A percentile compares a stretch with the other conserved stretches of the same genome.
phyloP scores from a whole-genome alignment of 106 monocot genomes.

The Apostasia ramifera region DNA sequence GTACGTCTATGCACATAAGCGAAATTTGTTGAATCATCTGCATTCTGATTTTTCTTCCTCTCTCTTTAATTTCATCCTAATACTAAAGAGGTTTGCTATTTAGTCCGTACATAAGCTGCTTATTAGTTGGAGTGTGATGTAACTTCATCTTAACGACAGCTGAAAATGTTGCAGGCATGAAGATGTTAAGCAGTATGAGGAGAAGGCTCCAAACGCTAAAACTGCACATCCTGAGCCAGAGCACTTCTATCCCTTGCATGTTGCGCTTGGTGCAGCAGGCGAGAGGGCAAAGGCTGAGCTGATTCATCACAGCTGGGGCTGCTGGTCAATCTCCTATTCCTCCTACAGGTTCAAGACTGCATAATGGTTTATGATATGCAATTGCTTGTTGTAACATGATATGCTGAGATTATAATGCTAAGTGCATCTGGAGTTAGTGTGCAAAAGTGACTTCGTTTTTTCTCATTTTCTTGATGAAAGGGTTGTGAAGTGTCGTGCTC shows the following conservation, averaged over 20 bases:
- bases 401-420: not conserved
- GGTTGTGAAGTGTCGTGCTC: too few species aligned
- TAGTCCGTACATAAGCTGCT: not conserved
- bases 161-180: conserved; percentile 17
- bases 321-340: conserved; percentile 30
- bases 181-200: conserved; percentile 32
- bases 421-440: too few species aligned
- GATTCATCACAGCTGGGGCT: conserved; percentile 39
- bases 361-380: not conserved
- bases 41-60: not conserved
- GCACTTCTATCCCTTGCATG: conserved; percentile 44
- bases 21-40: not conserved
- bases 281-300: conserved; percentile 24
- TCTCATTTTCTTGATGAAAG: too few species aligned
- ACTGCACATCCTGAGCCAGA: conserved; percentile 45
- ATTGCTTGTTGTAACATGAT: not conserved
- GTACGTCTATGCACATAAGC: not conserved
- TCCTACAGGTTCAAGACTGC: conserved; percentile 31
- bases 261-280: conserved; percentile 47
- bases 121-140: too few species aligned
- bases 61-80: not conserved
- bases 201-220: conserved; percentile 33
- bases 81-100: not conserved
- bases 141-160: too few species aligned
- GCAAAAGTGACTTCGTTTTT: too few species aligned